Conservation (phyloP, 768 basidiomycete genomes). For the Xerocomellus amylosporus region DNA sequence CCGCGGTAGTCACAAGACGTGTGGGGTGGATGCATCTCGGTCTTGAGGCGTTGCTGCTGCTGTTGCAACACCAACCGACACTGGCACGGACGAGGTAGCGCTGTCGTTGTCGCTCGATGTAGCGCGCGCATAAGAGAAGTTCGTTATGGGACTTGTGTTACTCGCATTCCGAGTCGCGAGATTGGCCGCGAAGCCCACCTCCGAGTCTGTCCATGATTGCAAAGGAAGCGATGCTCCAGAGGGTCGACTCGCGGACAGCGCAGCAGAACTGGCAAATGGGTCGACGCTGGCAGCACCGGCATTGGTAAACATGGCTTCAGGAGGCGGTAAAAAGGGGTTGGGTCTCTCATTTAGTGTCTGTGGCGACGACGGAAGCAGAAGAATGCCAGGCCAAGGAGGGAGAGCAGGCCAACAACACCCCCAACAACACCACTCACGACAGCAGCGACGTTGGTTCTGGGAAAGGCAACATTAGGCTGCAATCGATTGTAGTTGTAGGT, state of each 20-base stretch:
- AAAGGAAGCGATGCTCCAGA: conserved; percentile 3
- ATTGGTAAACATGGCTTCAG: conserved; percentile 5
- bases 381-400: conserved; percentile 8
- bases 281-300: not conserved
- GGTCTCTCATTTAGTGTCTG: conserved; percentile 1
- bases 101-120: conserved; percentile 4
- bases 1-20: not conserved
- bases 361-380: conserved; percentile 14
- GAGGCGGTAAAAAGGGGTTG: conserved; percentile 3
- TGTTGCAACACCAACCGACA: not conserved
- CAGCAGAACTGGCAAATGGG: conserved; percentile 2
- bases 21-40: too few species aligned
- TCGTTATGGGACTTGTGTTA: not conserved
- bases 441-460: conserved; percentile 13
- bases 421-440: conserved; percentile 17
- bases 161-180: not conserved
- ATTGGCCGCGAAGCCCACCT: not conserved
- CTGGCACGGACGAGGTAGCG: not conserved
- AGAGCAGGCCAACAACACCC: conserved; percentile 17
- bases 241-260: not conserved
- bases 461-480: not conserved
- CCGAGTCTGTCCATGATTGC: conserved; percentile 8
- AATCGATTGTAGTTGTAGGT: not conserved
- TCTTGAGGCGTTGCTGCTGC: not conserved
- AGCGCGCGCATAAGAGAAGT: not conserved